Base-by-base conservation (phyloP, 306 rosid genomes). In the Vicia sativa region DNA sequence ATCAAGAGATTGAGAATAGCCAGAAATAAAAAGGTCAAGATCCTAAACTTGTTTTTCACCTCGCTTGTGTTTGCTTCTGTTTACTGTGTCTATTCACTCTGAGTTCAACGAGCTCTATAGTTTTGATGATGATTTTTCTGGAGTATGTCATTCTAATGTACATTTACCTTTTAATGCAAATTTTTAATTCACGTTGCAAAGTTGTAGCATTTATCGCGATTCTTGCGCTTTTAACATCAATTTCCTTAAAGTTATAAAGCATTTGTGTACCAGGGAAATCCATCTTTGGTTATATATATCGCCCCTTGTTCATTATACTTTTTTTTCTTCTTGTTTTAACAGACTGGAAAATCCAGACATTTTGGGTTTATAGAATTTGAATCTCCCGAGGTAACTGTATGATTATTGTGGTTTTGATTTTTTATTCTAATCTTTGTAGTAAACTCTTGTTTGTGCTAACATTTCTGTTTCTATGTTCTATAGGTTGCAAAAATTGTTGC, bases 401-500 rank as follows among this genome's bases (percentile, higher is more conserved):
- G 35, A 5, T 61, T 16, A 11, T 18, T 18, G n/a, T 59, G 44
- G 15, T 52, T 52, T 52, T 35, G 44, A 13, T 3, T 28, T 55
- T 28, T 34, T 46, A 62, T 23, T 34, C 11, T 21, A 35, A 61
- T 57, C 10, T 11, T 39, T 72, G 26, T 37, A 31, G 29, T 23
- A 73, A 29, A 21, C 23, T 67, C 3, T 7, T 21, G 31, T 62
- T 2, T 61, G 23, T 61, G 54, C 19, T 74, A 29, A 78, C 18
- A 29, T 15, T 31, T 50, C 57, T 37, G 21, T 15, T 31, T 50
- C 52, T 45, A 37, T 69, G 72, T 25, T 56, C 16, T 72, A 73
- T 81, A 93, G 99, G 99, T 93, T 42, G 96, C 99, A 10, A 88
- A 86, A 86, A 65, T 93, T 75, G 97, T 90, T 12, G 97, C 97